Percentiles rank a stretch among this genome's conserved stretches.
Evolutionary conservation across 805 yeast species (phyloP).

Genomic region (Ogataea methanolica): DNA sequence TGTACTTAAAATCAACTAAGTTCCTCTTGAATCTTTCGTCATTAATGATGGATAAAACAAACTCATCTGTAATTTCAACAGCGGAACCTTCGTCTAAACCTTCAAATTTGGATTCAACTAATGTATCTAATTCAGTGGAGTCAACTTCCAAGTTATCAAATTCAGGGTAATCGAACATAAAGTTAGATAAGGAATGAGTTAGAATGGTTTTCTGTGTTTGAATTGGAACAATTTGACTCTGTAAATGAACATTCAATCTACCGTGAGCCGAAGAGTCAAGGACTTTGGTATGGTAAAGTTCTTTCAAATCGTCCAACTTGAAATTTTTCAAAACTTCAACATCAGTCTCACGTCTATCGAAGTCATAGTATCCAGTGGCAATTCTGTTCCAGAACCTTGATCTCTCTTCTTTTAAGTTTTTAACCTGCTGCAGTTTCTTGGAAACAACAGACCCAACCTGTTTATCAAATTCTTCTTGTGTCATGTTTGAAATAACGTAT

Average conservation of each 20-base stretch:
- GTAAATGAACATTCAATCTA: constrained; percentile 56
- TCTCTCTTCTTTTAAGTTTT: constrained; percentile 77
- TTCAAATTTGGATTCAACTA: constrained; percentile 16
- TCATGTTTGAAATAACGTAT: constrained; percentile 40
- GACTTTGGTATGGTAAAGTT: constrained; percentile 47
- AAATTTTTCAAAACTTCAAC: constrained; percentile 52
- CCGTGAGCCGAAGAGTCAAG: constrained; percentile 24
- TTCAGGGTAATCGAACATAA: constrained; percentile 22
- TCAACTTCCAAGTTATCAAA: constrained; percentile 25
- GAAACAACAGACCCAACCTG: constrained; percentile 66
- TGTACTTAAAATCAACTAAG: constrained; percentile 17
- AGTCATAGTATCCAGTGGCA: constrained; percentile 75
- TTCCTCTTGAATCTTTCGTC: constrained; percentile 13
- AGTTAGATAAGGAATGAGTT: constrained; percentile 27
- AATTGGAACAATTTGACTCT: constrained; percentile 40
- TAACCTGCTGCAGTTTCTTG: constrained; percentile 64
- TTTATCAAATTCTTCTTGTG: constrained; percentile 60
- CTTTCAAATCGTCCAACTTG: constrained; percentile 52
- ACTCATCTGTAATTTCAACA: constrained; percentile 5
- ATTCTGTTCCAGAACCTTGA: constrained; percentile 61
- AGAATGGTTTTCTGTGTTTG: constrained; percentile 20
- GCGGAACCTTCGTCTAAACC: constrained; percentile 1
- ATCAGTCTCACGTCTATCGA: constrained; percentile 50
- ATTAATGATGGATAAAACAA: constrained; percentile 7
- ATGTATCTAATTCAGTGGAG: constrained; percentile 15